Conservation (phyloP, 805 yeast species). For the Starmerella bombi region DNA sequence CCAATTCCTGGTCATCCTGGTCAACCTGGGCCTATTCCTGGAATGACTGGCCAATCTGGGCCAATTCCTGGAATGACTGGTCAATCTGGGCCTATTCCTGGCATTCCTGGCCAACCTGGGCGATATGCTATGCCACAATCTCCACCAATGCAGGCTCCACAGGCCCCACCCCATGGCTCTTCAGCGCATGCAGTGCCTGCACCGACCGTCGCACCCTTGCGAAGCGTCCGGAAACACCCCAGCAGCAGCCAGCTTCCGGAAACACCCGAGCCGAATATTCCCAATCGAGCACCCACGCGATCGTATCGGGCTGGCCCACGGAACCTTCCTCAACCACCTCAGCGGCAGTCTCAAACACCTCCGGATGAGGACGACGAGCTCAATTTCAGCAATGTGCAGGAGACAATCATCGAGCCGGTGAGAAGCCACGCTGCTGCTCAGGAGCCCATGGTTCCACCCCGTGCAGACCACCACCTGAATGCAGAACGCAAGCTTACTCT, state of each 20-base stretch:
- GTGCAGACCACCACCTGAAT: slow-evolving; percentile 1
- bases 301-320: neutral
- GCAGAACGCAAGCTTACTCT: neutral
- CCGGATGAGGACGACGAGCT: slow-evolving; percentile 1
- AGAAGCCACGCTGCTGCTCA: neutral
- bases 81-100: too few relatives aligned
- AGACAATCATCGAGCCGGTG: neutral
- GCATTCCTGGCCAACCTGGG: too few relatives aligned
- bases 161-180: neutral
- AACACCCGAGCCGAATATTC: neutral
- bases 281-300: slow-evolving; percentile 1
- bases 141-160: too few relatives aligned
- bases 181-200: too few relatives aligned
- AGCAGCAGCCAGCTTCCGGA: neutral
- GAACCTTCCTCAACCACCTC: neutral
- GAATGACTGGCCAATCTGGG: too few relatives aligned
- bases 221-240: neutral
- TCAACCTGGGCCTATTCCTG: too few relatives aligned
- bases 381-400: neutral
- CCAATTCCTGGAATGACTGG: too few relatives aligned
- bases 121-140: too few relatives aligned
- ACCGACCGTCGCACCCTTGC: neutral
- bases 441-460: slow-evolving; percentile 1
- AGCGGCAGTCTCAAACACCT: neutral
- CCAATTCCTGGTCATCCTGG: too few relatives aligned